Base-by-base conservation (phyloP, 2,329 filamentous ascomycete genomes). In the Acrocalymma vagum region DNA sequence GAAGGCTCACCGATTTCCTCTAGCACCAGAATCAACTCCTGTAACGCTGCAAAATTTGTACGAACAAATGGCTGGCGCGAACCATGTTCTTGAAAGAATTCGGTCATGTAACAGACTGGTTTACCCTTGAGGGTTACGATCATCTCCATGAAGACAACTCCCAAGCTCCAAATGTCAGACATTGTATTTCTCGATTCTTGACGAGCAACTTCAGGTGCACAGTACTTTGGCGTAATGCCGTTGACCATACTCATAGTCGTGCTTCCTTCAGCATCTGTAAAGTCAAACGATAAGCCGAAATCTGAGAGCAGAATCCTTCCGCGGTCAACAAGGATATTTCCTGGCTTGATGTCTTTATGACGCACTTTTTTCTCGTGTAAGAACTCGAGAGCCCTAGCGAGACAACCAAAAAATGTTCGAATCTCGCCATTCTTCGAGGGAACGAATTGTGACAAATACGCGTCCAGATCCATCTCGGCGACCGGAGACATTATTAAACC, bases 271-370 rank as follows among this genome's bases (percentile, higher is more conserved):
- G 31, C 33, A 33, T 51, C 42, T 7, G 36, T 36, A 26, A 52
- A 51, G 31, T 55, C 45, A 14, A 37, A 21, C 20, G 48, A 53
- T 9, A 58, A 34, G 8, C 64, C 57, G 45, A 68, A 68, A 35
- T 67, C 62, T 5, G 60, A 51, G 20, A 65, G 43, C 5, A 62
- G 35, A 15, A 63, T 37, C 3, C 45, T 47, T 3, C 45, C 45
- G 9, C 38, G 14, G 23, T 56, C 23, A 16, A 65, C 47, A 7
- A 67, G 50, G 17, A 67, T 64, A 27, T 67, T 67, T 5, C 25
- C 25, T n/a, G 63, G 62, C 32, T 65, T 66, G 29, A 67, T 62
- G 35, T 65, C 60, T 39, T 58, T 63, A 31, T 67, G 59, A 18
- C 58, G 45, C n/a, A 63, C 45, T 5, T 48, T 45, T 10, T 53